phyloP scores from a whole-genome alignment of 192 early-diverging fungal species.

The Phlyctochytrium planicorne region DNA sequence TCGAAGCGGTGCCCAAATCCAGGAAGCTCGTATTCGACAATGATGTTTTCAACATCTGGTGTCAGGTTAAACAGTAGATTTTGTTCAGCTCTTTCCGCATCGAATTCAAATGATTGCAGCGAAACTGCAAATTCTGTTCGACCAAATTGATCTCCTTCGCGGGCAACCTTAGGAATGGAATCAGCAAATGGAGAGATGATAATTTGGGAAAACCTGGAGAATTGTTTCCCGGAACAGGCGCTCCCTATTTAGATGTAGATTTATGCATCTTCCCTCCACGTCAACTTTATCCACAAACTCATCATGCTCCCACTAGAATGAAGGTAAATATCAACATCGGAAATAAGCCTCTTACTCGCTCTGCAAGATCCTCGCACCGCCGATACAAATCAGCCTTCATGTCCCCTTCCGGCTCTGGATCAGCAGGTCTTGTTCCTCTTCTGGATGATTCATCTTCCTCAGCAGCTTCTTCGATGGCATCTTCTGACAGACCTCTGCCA shows the following conservation, averaged over 20 bases:
- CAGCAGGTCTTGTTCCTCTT: background rate
- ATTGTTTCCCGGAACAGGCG: background rate
- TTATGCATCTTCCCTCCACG: background rate
- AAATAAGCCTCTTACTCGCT: too few relatives aligned
- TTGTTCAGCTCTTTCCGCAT: background rate
- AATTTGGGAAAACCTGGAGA: too few relatives aligned
- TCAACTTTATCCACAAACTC: background rate
- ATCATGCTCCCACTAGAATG: background rate
- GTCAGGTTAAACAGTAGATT: background rate
- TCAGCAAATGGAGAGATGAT: too few relatives aligned
- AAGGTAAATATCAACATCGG: too few relatives aligned
- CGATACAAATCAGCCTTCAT: background rate
- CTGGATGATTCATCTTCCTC: background rate
- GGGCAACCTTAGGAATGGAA: too few relatives aligned
- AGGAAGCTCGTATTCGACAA: constrained; percentile 4
- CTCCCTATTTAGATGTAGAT: background rate
- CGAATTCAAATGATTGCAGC: background rate
- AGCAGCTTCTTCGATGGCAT: background rate
- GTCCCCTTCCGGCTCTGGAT: background rate
- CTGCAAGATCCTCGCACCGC: background rate
- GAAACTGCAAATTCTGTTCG: background rate
- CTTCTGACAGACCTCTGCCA: background rate
- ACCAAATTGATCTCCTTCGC: background rate
- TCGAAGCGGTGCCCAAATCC: background rate
- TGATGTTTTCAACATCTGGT: background rate